Conservation (phyloP, 1,284 basidiomycete species). For the Tilletia setariae region DNA sequence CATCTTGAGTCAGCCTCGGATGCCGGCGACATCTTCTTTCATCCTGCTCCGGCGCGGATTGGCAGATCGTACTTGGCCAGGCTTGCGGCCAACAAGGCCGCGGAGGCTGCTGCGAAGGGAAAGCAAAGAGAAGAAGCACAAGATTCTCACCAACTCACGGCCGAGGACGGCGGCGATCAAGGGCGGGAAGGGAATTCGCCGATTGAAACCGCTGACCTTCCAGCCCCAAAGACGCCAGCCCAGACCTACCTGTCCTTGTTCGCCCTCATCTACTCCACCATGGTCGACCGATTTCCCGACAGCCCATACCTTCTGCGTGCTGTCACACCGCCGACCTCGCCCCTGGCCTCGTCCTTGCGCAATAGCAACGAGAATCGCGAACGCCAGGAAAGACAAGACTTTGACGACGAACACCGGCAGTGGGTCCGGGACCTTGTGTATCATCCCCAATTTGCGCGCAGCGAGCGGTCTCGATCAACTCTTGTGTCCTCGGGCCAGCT, state of each 20-base stretch:
- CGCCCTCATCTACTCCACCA: background rate
- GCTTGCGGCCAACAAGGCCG: background rate
- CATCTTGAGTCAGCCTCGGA: background rate
- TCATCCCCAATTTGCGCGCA: background rate
- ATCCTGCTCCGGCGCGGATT: background rate
- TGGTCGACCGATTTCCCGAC: background rate
- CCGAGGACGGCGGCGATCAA: background rate
- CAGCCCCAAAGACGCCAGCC: background rate
- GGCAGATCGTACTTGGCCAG: background rate
- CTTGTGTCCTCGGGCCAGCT: background rate
- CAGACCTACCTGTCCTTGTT: background rate
- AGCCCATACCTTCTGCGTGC: background rate
- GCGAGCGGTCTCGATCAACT: background rate
- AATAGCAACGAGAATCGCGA: too few relatives aligned
- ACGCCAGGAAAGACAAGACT: too few relatives aligned
- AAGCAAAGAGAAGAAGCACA: background rate
- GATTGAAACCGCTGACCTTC: background rate
- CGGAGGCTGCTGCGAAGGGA: background rate
- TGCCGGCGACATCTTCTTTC: background rate
- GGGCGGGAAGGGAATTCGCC: background rate
- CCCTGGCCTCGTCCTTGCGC: too few relatives aligned
- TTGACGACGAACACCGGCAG: too few relatives aligned
- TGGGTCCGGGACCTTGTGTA: too few relatives aligned
- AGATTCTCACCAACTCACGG: background rate
- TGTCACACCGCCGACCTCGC: too few relatives aligned